Percentiles rank a stretch among this genome's conserved stretches.
These are phyloP conservation scores for Mucor velutinosus DNA, from an alignment of 371 early-diverging fungal species.

Conservation along the genomic window DNA sequence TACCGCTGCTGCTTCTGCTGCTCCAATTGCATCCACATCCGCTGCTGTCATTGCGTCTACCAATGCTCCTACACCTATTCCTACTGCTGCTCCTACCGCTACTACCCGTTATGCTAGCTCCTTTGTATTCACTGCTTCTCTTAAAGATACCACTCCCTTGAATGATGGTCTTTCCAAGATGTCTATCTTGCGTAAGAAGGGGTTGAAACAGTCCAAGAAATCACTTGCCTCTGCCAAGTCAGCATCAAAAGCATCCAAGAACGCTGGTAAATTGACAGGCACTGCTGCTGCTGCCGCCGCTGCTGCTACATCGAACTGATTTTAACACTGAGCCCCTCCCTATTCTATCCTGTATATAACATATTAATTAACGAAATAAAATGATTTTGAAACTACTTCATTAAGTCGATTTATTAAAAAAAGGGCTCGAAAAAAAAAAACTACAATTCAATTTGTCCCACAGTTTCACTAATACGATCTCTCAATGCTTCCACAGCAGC, in stretches of 20 bases:
- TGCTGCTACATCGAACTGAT: neutral
- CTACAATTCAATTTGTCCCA: constrained; percentile 37
- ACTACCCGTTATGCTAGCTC: neutral
- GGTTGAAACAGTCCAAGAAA: neutral
- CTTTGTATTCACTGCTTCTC: neutral
- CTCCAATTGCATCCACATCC: neutral
- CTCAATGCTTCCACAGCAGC: constrained; percentile 53
- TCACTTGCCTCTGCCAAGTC: neutral
- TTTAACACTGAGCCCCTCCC: neutral
- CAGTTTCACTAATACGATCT: constrained; percentile 50
- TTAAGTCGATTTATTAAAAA: neutral
- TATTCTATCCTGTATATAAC: neutral
- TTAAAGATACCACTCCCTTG: neutral
- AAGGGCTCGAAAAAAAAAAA: neutral
- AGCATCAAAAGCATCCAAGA: neutral
- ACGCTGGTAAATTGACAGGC: neutral
- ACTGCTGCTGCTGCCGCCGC: neutral
- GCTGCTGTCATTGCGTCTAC: constrained; percentile 3
- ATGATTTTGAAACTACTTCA: neutral
- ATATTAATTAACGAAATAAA: neutral
- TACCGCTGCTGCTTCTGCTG: neutral
- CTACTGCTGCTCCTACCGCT: neutral
- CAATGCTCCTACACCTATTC: neutral
- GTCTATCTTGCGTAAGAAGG: neutral
- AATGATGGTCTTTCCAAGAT: neutral